Evolutionary conservation across 1,284 basidiomycete species (phyloP).

Genomic region (Agroathelia rolfsii): DNA sequence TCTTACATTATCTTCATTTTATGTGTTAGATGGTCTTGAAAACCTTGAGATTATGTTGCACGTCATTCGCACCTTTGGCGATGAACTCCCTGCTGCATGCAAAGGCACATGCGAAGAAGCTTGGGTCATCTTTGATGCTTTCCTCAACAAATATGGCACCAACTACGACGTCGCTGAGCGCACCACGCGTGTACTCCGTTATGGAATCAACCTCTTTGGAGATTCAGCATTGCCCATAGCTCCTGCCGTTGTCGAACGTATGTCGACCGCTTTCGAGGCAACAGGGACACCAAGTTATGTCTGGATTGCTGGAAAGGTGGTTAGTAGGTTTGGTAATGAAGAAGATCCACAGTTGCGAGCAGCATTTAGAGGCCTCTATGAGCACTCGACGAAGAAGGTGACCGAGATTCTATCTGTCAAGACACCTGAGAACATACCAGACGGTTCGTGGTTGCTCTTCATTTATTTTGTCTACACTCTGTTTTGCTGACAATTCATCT

Average conservation of each 20-base stretch:
- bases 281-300: constrained; percentile 85
- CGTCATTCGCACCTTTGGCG: constrained; percentile 72
- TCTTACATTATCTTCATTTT: constrained; percentile 12
- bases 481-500: constrained; percentile 4
- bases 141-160: constrained; percentile 75
- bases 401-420: constrained; percentile 60
- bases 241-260: constrained; percentile 62
- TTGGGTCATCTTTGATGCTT: constrained; percentile 77
- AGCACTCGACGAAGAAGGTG: constrained; percentile 63
- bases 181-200: constrained; percentile 78
- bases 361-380: constrained; percentile 60
- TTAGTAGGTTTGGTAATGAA: constrained; percentile 64
- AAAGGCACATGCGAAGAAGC: constrained; percentile 70
- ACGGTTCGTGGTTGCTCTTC: constrained; percentile 43
- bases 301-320: constrained; percentile 88
- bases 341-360: constrained; percentile 40
- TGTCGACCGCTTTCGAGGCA: constrained; percentile 71
- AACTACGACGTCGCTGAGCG: constrained; percentile 79
- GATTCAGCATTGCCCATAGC: constrained; percentile 57
- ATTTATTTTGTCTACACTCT: background rate
- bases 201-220: constrained; percentile 78
- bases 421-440: constrained; percentile 65
- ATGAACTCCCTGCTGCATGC: constrained; percentile 74
- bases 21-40: constrained; percentile 63
- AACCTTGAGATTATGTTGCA: constrained; percentile 84